phyloP scores from a whole-genome alignment of 805 yeast genomes.

The Schwanniomyces polymorphus region DNA sequence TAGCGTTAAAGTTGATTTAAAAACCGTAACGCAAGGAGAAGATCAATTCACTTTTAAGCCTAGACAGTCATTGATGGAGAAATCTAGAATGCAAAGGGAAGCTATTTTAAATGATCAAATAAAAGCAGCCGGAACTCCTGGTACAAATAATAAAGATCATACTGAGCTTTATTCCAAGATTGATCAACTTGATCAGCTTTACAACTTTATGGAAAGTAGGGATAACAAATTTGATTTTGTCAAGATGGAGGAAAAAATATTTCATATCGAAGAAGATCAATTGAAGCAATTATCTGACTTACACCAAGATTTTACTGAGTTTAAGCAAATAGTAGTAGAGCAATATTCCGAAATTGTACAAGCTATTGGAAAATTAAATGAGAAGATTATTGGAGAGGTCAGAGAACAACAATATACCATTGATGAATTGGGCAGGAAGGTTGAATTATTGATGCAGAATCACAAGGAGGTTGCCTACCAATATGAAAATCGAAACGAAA shows the following conservation, averaged over 20 bases:
- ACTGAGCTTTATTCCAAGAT: neutral
- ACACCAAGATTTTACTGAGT: slow-evolving; percentile 17
- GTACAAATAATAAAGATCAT: no score
- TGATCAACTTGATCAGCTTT: neutral
- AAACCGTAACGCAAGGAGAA: slow-evolving; percentile 22
- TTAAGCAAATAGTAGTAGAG: slow-evolving; percentile 24
- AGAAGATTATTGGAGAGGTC: slow-evolving; percentile 41
- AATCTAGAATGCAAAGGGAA: slow-evolving; percentile 23
- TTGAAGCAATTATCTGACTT: slow-evolving; percentile 15
- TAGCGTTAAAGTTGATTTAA: slow-evolving; percentile 37
- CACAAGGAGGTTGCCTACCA: slow-evolving; percentile 38
- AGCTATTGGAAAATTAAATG: slow-evolving; percentile 31
- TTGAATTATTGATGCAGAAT: slow-evolving; percentile 39
- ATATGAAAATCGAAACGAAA: slow-evolving; percentile 15
- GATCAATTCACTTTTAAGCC: slow-evolving; percentile 16
- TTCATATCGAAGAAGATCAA: slow-evolving; percentile 13
- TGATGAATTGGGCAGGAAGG: slow-evolving; percentile 33
- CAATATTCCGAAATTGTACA: slow-evolving; percentile 33
- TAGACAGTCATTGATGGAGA: slow-evolving; percentile 40
- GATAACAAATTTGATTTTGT: neutral
- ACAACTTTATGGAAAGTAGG: neutral
- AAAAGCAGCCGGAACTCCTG: neutral
- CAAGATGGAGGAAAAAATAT: slow-evolving; percentile 8
- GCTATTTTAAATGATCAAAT: slow-evolving; percentile 5
- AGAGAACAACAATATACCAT: slow-evolving; percentile 38